Percentiles rank a stretch among this genome's conserved stretches.
Conservation (phyloP, 2,329 filamentous ascomycete genomes). For the Lasiodiplodia sp. region DNA sequence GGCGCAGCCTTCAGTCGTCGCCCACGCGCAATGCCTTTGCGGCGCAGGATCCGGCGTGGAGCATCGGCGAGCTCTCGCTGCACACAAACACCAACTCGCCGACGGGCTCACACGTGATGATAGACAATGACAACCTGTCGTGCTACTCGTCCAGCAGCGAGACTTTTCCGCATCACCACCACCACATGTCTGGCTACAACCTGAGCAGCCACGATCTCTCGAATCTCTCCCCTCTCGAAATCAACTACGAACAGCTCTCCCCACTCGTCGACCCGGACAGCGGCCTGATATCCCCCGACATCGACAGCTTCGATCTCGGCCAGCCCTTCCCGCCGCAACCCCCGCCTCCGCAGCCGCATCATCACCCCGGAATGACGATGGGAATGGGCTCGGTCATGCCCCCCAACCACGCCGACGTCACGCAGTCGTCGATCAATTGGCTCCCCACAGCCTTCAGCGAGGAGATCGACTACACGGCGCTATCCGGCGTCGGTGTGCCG, state of each 20-base stretch:
- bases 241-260: slow-evolving; percentile 23
- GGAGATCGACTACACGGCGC: slow-evolving; percentile 20
- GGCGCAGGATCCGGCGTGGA: slow-evolving; percentile 19
- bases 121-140: slow-evolving; percentile 21
- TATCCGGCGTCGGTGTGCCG: slow-evolving; percentile 20
- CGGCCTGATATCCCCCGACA: slow-evolving; percentile 17
- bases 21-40: slow-evolving; percentile 17
- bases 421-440: slow-evolving; percentile 16
- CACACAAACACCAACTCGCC: slow-evolving; percentile 12
- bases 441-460: slow-evolving; percentile 12
- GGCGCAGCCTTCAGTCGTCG: slow-evolving; percentile 19
- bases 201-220: slow-evolving; percentile 2
- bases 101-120: background rate
- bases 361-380: background rate
- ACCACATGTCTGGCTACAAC: slow-evolving; percentile 9
- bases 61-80: slow-evolving; percentile 15
- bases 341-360: background rate
- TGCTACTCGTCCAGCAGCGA: slow-evolving; percentile 27
- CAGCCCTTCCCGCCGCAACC: slow-evolving; percentile 12
- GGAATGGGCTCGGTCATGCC: background rate
- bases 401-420: background rate
- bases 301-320: slow-evolving; percentile 12
- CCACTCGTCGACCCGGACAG: background rate
- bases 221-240: slow-evolving; percentile 5
- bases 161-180: slow-evolving; percentile 2